Conservation (phyloP, 305 asterid species). For the Solanum chacoense region DNA sequence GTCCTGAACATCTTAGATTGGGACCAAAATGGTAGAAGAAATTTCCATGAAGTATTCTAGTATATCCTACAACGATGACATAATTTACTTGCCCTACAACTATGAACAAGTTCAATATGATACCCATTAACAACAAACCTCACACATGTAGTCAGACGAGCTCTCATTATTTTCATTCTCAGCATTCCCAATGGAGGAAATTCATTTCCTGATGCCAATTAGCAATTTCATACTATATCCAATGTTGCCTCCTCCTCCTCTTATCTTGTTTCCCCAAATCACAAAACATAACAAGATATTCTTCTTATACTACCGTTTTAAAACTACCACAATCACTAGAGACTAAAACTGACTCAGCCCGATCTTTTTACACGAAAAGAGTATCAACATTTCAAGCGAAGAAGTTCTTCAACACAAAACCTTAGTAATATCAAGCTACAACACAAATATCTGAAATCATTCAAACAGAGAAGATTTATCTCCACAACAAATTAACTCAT, state of each 20-base stretch:
- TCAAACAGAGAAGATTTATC: background rate
- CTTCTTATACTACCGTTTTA: background rate
- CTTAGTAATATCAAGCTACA: background rate
- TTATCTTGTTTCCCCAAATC: background rate
- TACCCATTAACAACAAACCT: background rate
- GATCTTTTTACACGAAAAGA: background rate
- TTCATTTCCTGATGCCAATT: background rate
- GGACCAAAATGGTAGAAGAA: background rate
- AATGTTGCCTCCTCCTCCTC: background rate
- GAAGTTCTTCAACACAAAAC: background rate
- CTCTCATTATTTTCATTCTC: background rate
- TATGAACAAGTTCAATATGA: background rate
- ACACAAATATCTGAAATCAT: background rate
- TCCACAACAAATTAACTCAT: background rate
- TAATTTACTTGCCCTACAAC: background rate
- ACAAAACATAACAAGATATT: background rate
- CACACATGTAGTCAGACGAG: background rate
- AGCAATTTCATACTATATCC: background rate
- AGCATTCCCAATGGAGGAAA: background rate
- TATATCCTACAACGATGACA: background rate
- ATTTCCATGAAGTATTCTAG: background rate
- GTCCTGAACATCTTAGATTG: background rate
- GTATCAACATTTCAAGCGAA: background rate
- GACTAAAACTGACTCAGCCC: background rate
- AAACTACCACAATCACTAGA: background rate